Evolutionary conservation across 106 monocot species (phyloP).

Genomic region (Amphibolis antarctica): DNA sequence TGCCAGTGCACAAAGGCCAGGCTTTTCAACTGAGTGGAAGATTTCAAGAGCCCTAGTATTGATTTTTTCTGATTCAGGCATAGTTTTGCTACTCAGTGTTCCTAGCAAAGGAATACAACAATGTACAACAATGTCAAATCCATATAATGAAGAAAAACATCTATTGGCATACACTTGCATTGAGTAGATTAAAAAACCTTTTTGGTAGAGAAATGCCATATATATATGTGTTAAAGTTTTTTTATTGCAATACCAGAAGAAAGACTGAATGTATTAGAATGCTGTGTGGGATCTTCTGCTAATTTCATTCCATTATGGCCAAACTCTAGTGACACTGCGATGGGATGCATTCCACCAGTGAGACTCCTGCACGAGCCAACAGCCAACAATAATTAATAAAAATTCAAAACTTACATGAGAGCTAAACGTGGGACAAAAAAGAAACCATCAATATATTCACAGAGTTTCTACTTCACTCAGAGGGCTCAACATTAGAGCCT

Average conservation of each 20-base stretch:
- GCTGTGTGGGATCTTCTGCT: constrained; percentile 14
- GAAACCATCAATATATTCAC: no score
- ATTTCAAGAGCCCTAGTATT: constrained; percentile 5
- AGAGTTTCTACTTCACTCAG: no score
- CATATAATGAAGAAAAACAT: not conserved
- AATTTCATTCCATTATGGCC: constrained; percentile 12
- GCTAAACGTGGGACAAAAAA: no score
- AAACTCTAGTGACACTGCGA: constrained; percentile 9
- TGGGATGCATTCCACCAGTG: constrained; percentile 17
- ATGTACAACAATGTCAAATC: no score
- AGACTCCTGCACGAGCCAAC: constrained; percentile 23
- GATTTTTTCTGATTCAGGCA: constrained; percentile 13
- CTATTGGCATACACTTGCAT: not conserved
- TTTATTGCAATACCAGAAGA: constrained; percentile 17
- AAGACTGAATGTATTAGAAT: constrained; percentile 13
- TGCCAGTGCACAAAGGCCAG: not conserved
- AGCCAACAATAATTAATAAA: not conserved
- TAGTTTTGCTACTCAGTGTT: constrained; percentile 1
- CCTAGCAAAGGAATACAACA: not conserved
- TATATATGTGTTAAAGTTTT: no score
- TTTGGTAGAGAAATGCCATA: no score
- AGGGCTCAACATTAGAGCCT: no score
- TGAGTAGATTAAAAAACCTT: constrained; percentile 9
- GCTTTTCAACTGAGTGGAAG: constrained; percentile 10
- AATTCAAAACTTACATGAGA: no score